phyloP scores from a whole-genome alignment of 2,329 filamentous ascomycete species.

The Aspergillus caelatus region DNA sequence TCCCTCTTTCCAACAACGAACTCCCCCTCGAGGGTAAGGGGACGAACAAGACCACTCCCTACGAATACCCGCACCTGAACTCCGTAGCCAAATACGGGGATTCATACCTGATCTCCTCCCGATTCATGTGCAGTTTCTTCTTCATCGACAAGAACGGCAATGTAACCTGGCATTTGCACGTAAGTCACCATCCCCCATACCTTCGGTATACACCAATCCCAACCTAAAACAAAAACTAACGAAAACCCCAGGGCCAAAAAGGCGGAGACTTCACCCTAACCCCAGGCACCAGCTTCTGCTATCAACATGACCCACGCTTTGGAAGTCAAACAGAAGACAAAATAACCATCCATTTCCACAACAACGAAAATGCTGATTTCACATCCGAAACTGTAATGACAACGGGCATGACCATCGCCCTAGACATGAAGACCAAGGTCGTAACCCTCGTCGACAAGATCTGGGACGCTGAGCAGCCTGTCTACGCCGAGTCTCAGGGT shows the following conservation, averaged over 20 bases:
- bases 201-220: too few species aligned
- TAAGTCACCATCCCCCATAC: constrained; percentile 5
- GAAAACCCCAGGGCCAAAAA: constrained; percentile 22
- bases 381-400: constrained; percentile 16
- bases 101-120: constrained; percentile 24
- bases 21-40: constrained; percentile 18
- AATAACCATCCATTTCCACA: constrained; percentile 32
- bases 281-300: constrained; percentile 26
- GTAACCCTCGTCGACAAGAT: constrained; percentile 19
- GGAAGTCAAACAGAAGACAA: constrained; percentile 28
- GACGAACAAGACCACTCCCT: constrained; percentile 20
- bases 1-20: constrained; percentile 20
- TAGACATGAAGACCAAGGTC: constrained; percentile 23
- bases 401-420: constrained; percentile 26
- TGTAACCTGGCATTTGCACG: constrained; percentile 30
- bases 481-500: constrained; percentile 29
- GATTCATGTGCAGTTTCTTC: constrained; percentile 27
- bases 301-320: constrained; percentile 38
- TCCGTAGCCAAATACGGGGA: constrained; percentile 27
- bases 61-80: constrained; percentile 28
- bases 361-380: constrained; percentile 30
- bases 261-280: constrained; percentile 28
- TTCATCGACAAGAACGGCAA: constrained; percentile 27
- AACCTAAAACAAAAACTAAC: background rate
- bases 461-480: constrained; percentile 25